phyloP scores from a whole-genome alignment of 2,329 filamentous ascomycete species.

The Fusarium sp. region DNA sequence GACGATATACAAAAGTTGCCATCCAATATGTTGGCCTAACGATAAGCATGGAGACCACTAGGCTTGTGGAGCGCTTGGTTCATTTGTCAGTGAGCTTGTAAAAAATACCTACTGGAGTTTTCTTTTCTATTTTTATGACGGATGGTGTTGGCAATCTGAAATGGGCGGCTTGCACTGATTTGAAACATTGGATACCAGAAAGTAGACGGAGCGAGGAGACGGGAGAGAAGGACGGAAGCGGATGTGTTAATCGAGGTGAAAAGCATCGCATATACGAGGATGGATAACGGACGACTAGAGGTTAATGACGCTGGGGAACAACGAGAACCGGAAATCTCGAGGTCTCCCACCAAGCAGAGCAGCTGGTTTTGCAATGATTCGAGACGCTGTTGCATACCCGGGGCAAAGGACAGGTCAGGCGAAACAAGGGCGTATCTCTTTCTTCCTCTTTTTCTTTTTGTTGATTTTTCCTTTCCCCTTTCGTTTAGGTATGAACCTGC shows the following conservation, averaged over 20 bases:
- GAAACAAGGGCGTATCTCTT: constrained; percentile 35
- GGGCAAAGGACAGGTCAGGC: constrained; percentile 19
- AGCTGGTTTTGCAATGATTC: constrained; percentile 26
- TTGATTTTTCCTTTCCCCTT: neutral
- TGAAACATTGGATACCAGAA: constrained; percentile 37
- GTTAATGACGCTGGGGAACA: constrained; percentile 25
- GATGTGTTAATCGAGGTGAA: constrained; percentile 29
- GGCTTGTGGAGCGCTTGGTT: constrained; percentile 38
- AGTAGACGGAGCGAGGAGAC: constrained; percentile 34
- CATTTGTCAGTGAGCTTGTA: constrained; percentile 47
- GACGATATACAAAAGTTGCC: constrained; percentile 41
- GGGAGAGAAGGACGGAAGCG: constrained; percentile 10
- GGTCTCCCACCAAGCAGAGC: constrained; percentile 22
- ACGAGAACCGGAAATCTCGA: constrained; percentile 20
- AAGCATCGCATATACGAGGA: constrained; percentile 31
- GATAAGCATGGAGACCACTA: constrained; percentile 43
- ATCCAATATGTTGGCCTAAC: constrained; percentile 36
- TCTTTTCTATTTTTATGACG: constrained; percentile 36
- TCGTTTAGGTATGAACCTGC: constrained; percentile 16
- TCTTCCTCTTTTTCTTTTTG: constrained; percentile 25
- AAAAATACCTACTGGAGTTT: constrained; percentile 44
- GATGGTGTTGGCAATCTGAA: constrained; percentile 46
- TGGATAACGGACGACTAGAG: constrained; percentile 36
- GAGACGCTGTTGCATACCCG: constrained; percentile 32
- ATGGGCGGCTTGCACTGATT: constrained; percentile 42